Percentiles rank a stretch among this genome's conserved stretches.
These are phyloP conservation scores for Stagonosporopsis chrysanthemi DNA, from an alignment of 2,329 filamentous ascomycete genomes.

Conservation along the genomic window DNA sequence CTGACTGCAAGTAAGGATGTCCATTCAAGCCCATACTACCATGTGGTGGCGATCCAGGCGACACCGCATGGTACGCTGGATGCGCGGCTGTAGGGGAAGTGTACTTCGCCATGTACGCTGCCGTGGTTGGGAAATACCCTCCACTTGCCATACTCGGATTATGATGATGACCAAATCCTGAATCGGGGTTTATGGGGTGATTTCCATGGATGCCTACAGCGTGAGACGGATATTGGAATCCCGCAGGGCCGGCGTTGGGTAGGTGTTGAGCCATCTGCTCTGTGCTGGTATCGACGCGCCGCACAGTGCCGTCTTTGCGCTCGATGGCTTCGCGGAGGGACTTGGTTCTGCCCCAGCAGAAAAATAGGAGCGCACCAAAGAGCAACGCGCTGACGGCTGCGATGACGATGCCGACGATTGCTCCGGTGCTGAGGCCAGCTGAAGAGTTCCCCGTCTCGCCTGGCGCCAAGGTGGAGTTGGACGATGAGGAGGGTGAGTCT, in stretches of 20 bases:
- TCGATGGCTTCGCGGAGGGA: constrained; percentile 34
- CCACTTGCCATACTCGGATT: background rate
- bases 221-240: background rate
- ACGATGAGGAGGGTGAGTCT: constrained; percentile 8
- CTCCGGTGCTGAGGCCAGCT: constrained; percentile 42
- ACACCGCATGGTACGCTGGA: background rate
- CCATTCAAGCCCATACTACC: background rate
- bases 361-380: constrained; percentile 32
- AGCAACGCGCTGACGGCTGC: constrained; percentile 54
- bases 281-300: background rate
- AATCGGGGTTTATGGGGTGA: constrained; percentile 3
- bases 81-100: background rate
- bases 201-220: constrained; percentile 1
- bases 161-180: constrained; percentile 1
- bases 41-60: background rate
- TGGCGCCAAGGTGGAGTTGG: background rate
- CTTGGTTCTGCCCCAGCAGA: constrained; percentile 37
- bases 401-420: constrained; percentile 63
- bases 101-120: constrained; percentile 1
- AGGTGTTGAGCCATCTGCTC: constrained; percentile 9
- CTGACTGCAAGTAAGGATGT: constrained; percentile 3
- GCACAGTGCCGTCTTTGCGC: constrained; percentile 28
- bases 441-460: background rate
- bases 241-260: background rate
- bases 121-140: background rate